phyloP scores from a whole-genome alignment of 1,284 basidiomycete species.

The Quambalaria eucalypti region DNA sequence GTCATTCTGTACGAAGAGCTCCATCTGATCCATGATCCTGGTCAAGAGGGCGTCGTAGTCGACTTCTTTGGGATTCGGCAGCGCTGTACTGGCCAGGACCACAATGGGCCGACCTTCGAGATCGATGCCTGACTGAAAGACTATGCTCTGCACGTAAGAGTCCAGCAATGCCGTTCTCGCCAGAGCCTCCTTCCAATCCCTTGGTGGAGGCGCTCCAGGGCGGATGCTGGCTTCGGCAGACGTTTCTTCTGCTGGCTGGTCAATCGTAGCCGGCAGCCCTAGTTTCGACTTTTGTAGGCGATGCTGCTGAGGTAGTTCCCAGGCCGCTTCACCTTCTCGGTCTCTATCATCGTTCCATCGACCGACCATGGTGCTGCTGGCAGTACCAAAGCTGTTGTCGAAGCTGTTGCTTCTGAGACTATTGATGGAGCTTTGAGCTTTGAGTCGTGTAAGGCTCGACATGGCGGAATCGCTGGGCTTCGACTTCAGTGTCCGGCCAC shows the following conservation, averaged over 20 bases:
- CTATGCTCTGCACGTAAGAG: neutral
- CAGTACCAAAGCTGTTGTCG: neutral
- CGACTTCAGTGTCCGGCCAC: no score
- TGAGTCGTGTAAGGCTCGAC: neutral
- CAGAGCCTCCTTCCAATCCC: neutral
- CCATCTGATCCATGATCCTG: slow-evolving; percentile 33
- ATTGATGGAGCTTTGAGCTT: neutral
- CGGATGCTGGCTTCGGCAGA: neutral
- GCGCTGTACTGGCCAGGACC: slow-evolving; percentile 12
- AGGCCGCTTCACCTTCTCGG: neutral
- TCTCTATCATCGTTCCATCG: neutral
- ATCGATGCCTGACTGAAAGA: neutral
- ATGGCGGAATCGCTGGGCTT: neutral
- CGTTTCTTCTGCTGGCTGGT: neutral
- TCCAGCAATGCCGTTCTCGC: neutral
- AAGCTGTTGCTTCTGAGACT: neutral
- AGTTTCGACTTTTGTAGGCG: neutral
- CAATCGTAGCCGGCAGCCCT: neutral
- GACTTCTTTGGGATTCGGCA: slow-evolving; percentile 66
- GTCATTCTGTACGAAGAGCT: slow-evolving; percentile 58
- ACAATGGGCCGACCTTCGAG: neutral
- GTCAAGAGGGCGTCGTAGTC: slow-evolving; percentile 66
- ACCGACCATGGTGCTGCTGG: neutral
- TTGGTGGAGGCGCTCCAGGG: neutral
- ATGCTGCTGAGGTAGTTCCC: neutral